Evolutionary conservation across 495 filamentous ascomycete species (phyloP).

Genomic region (Neurospora sp.): DNA sequence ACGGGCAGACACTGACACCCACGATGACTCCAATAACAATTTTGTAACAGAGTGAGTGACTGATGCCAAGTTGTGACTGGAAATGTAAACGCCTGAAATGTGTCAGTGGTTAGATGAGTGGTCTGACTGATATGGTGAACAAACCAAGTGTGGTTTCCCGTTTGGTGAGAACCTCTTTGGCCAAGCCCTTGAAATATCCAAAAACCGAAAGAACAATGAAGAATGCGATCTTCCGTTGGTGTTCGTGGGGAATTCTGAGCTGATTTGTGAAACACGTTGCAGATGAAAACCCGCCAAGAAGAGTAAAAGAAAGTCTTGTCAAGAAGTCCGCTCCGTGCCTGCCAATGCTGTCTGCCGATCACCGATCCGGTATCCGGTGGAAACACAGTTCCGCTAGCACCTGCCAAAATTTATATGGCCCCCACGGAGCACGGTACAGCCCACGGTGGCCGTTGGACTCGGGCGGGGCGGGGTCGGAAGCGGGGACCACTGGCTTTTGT

Average conservation of each 20-base stretch:
- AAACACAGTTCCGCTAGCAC: background rate
- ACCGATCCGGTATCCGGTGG: background rate
- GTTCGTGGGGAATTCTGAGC: background rate
- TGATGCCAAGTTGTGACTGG: background rate
- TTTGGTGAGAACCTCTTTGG: background rate
- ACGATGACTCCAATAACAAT: background rate
- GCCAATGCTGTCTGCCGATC: background rate
- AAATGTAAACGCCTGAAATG: background rate
- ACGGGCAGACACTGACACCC: background rate
- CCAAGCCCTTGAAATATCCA: background rate
- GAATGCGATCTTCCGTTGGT: background rate
- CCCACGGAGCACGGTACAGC: background rate
- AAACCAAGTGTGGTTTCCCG: background rate
- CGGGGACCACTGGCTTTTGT: background rate
- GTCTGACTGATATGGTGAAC: background rate
- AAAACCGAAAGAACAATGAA: background rate
- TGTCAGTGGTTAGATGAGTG: background rate
- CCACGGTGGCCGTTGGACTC: background rate
- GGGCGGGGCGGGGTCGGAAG: background rate
- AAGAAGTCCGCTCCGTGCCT: background rate
- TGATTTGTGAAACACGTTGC: background rate
- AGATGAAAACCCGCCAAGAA: background rate
- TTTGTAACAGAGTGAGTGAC: background rate
- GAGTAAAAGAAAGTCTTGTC: background rate
- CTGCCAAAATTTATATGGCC: background rate